Evolutionary conservation across 495 filamentous ascomycete species (phyloP).

Genomic region (Hypoxylon rickii): DNA sequence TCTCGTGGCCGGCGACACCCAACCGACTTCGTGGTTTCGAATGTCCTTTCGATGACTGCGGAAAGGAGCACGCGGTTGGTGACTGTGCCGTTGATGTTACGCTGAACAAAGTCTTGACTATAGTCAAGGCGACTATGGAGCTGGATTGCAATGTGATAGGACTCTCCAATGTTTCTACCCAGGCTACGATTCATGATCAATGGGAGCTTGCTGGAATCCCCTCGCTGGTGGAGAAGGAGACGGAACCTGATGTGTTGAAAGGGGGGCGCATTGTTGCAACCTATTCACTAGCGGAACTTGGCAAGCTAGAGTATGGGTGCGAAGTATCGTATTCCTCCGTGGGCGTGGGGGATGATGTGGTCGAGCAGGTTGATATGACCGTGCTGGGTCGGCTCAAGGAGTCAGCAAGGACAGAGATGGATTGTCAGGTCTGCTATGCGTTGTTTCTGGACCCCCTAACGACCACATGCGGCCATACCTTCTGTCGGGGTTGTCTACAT

Average conservation of each 20-base stretch:
- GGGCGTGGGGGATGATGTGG: conserved; percentile 41
- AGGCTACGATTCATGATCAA: conserved; percentile 47
- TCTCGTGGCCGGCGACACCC: conserved; percentile 72
- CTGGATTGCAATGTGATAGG: conserved; percentile 37
- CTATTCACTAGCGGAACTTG: conserved; percentile 40
- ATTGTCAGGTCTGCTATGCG: conserved; percentile 86
- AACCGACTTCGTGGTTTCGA: conserved; percentile 67
- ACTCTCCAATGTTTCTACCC: conserved; percentile 35
- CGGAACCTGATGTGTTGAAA: conserved; percentile 36
- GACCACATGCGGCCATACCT: conserved; percentile 85
- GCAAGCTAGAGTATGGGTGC: conserved; percentile 30
- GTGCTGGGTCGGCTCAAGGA: conserved; percentile 63
- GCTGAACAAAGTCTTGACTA: conserved; percentile 64
- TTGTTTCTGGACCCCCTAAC: conserved; percentile 81
- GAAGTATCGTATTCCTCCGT: conserved; percentile 51
- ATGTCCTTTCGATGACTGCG: conserved; percentile 73
- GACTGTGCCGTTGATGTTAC: conserved; percentile 81
- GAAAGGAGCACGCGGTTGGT: conserved; percentile 69
- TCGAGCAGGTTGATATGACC: conserved; percentile 51
- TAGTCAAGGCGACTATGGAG: conserved; percentile 55
- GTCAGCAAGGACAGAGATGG: conserved; percentile 67
- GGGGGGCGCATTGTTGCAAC: conserved; percentile 68
- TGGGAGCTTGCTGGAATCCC: conserved; percentile 49
- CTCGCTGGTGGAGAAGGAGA: conserved; percentile 41
- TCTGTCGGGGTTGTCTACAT: conserved; percentile 78